Conservation (phyloP, 805 yeast species). For the Candida ortonii region DNA sequence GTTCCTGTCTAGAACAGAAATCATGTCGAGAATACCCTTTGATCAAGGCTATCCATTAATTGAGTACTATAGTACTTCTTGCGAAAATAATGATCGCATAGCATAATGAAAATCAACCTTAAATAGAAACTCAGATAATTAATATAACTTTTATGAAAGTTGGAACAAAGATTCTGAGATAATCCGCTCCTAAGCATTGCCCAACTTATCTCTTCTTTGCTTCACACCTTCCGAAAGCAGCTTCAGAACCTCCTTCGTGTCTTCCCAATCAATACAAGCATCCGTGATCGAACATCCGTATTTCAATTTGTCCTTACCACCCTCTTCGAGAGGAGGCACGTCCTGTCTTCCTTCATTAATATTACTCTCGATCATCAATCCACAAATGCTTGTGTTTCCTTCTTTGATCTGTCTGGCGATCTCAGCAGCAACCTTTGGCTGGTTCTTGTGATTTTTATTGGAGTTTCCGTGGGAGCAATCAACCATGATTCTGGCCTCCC, state of each 20-base stretch:
- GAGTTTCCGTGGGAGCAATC: conserved; percentile 99
- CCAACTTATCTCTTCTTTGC: conserved; percentile 80
- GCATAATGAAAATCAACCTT: no score
- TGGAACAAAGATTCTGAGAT: no score
- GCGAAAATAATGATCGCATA: no score
- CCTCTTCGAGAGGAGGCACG: conserved; percentile 63
- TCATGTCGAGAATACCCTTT: no score
- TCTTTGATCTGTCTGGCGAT: conserved; percentile 74
- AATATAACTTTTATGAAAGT: no score
- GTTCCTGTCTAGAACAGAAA: no score
- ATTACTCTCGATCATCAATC: conserved; percentile 95
- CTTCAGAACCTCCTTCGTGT: conserved; percentile 69
- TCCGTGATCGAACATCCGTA: conserved; percentile 98
- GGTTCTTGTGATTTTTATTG: conserved; percentile 84
- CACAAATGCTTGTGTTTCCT: conserved; percentile 79
- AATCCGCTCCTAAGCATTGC: no score
- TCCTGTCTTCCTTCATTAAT: conserved; percentile 91
- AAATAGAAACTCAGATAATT: no score
- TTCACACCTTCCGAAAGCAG: conserved; percentile 77
- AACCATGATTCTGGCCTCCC: conserved; percentile 76
- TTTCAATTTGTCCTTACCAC: conserved; percentile 71
- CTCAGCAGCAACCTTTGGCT: conserved; percentile 79
- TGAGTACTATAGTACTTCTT: no score
- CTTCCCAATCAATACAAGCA: conserved; percentile 91
- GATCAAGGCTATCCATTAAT: no score